phyloP scores from a whole-genome alignment of 2,329 filamentous ascomycete species.

The Apiospora saccharicola region DNA sequence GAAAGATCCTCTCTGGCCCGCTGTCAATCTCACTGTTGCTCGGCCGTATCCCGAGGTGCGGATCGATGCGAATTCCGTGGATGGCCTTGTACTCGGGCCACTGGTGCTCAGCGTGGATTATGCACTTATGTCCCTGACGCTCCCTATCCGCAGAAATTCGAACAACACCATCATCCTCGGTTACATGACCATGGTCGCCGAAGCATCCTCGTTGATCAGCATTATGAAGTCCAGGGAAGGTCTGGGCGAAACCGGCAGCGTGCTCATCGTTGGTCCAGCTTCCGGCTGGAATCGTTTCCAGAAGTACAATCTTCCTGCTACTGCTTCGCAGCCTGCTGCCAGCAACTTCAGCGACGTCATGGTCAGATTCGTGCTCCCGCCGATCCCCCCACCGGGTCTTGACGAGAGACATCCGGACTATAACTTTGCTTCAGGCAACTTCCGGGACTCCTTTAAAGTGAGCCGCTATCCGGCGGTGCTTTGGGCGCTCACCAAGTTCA shows the following conservation, averaged over 20 bases:
- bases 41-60: slow-evolving; percentile 58
- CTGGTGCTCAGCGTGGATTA: slow-evolving; percentile 75
- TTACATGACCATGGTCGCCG: slow-evolving; percentile 83
- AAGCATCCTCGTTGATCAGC: slow-evolving; percentile 68
- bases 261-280: slow-evolving; percentile 74
- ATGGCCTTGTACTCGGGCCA: slow-evolving; percentile 78
- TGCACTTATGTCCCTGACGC: slow-evolving; percentile 80
- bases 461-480: slow-evolving; percentile 68
- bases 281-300: slow-evolving; percentile 71
- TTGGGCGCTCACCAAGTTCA: slow-evolving; percentile 62
- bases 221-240: slow-evolving; percentile 73
- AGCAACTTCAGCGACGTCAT: slow-evolving; percentile 50
- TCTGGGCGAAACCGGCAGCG: slow-evolving; percentile 72
- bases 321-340: slow-evolving; percentile 49
- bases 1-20: slow-evolving; percentile 49
- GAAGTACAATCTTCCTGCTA: slow-evolving; percentile 52
- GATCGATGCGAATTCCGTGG: slow-evolving; percentile 52
- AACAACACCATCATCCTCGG: slow-evolving; percentile 72
- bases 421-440: slow-evolving; percentile 49
- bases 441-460: slow-evolving; percentile 64
- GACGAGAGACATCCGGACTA: slow-evolving; percentile 57
- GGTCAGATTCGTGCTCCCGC: slow-evolving; percentile 69
- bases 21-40: slow-evolving; percentile 53
- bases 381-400: slow-evolving; percentile 48
- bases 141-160: slow-evolving; percentile 77